Percentiles rank a stretch among this genome's conserved stretches.
phyloP scores from a whole-genome alignment of 1,284 basidiomycete species.

The Calocybe gambosa region DNA sequence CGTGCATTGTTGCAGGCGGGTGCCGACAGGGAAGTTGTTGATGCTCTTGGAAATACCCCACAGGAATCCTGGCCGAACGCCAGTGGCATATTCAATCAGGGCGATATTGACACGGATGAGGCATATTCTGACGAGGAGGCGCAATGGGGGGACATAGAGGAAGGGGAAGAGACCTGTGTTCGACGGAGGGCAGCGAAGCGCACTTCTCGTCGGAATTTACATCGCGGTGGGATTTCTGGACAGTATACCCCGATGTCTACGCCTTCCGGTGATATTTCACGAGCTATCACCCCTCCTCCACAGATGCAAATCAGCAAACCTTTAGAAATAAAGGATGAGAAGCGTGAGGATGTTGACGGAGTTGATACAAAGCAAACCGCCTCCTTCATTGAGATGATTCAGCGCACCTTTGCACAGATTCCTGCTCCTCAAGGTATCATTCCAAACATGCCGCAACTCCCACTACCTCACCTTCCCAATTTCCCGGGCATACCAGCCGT shows the following conservation, averaged over 20 bases:
- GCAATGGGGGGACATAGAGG: slow-evolving; percentile 63
- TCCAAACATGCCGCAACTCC: slow-evolving; percentile 52
- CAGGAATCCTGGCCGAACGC: slow-evolving; percentile 62
- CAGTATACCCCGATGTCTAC: slow-evolving; percentile 20
- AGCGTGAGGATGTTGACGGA: slow-evolving; percentile 19
- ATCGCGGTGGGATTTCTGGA: slow-evolving; percentile 22
- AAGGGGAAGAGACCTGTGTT: slow-evolving; percentile 47
- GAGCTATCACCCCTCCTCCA: slow-evolving; percentile 24
- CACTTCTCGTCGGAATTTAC: slow-evolving; percentile 23
- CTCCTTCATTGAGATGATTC: slow-evolving; percentile 66
- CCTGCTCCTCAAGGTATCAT: slow-evolving; percentile 47
- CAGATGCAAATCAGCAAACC: slow-evolving; percentile 16
- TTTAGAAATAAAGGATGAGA: slow-evolving; percentile 21
- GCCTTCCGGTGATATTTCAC: slow-evolving; percentile 24
- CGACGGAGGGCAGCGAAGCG: slow-evolving; percentile 24
- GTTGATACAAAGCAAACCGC: slow-evolving; percentile 62
- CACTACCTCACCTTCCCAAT: slow-evolving; percentile 44
- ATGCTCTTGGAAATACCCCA: slow-evolving; percentile 74
- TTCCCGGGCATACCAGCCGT: slow-evolving; percentile 49
- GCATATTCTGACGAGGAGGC: slow-evolving; percentile 52
- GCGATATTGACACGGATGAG: slow-evolving; percentile 32
- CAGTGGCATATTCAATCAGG: slow-evolving; percentile 28
- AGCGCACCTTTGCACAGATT: slow-evolving; percentile 67
- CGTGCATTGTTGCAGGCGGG: slow-evolving; percentile 70
- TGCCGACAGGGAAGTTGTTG: slow-evolving; percentile 74